Evolutionary conservation across 345 rosid genomes (phyloP).

Genomic region (Salix viminalis): DNA sequence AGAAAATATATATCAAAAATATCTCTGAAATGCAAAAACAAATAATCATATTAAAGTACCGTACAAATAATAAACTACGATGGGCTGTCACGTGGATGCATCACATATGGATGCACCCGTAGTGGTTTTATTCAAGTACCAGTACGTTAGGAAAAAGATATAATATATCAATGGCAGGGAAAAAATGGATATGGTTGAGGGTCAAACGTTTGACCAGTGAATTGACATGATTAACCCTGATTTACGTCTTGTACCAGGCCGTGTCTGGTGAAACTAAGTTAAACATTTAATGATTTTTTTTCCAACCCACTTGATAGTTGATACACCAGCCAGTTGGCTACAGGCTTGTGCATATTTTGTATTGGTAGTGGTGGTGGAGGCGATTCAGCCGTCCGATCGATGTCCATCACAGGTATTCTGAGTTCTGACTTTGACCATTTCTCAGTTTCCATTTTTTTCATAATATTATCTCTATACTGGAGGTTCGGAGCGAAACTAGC

Average conservation of each 20-base stretch:
- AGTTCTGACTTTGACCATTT: conserved; percentile 17
- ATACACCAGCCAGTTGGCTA: neutral
- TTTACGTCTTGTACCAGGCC: too few relatives aligned
- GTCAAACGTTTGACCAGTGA: too few relatives aligned
- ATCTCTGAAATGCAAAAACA: too few relatives aligned
- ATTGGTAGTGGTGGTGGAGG: conserved; percentile 16
- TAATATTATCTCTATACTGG: too few relatives aligned
- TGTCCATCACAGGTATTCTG: too few relatives aligned
- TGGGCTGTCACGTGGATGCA: neutral
- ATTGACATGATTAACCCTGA: too few relatives aligned
- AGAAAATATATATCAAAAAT: too few relatives aligned
- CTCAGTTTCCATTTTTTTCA: neutral
- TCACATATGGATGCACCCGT: neutral
- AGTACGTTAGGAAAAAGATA: neutral
- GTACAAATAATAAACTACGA: neutral
- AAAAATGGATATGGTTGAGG: too few relatives aligned
- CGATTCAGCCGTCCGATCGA: conserved; percentile 8
- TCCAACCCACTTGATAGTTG: neutral
- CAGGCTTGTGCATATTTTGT: neutral
- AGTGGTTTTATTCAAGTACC: neutral
- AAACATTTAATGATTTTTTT: too few relatives aligned
- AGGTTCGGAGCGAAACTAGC: neutral
- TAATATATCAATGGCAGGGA: too few relatives aligned
- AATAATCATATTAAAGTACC: too few relatives aligned
- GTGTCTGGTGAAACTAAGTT: too few relatives aligned